A percentile compares a stretch with the other conserved stretches of the same genome.
These are phyloP conservation scores for Xerocomus nothofagi DNA, from an alignment of 1,284 basidiomycete genomes.

Conservation along the genomic window DNA sequence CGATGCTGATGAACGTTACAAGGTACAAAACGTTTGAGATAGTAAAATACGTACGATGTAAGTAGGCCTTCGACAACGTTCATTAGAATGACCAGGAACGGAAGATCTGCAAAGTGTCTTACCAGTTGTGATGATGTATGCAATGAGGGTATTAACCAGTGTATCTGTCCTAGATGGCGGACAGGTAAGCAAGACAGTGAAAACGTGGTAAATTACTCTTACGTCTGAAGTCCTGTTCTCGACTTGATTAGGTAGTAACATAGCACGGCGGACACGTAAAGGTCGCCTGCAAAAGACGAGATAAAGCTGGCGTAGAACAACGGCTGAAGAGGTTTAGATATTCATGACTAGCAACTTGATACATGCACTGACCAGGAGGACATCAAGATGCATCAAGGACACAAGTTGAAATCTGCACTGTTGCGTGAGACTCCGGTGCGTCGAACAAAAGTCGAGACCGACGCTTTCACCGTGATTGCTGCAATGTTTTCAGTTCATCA, in stretches of 20 bases:
- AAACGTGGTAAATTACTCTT: background rate
- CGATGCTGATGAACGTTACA: conserved; percentile 36
- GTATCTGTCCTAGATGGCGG: conserved; percentile 42
- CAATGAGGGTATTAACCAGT: conserved; percentile 43
- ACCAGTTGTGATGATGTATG: conserved; percentile 50
- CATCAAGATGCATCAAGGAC: conserved; percentile 36
- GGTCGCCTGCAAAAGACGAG: conserved; percentile 41
- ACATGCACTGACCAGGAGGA: conserved; percentile 36
- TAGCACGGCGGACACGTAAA: conserved; percentile 44
- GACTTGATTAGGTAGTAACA: conserved; percentile 42
- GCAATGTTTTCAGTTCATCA: conserved; percentile 1
- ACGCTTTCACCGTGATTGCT: conserved; percentile 50
- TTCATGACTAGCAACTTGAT: background rate
- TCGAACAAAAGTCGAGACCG: conserved; percentile 17
- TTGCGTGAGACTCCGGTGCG: background rate
- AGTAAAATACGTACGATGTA: conserved; percentile 41
- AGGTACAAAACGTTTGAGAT: background rate
- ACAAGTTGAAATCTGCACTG: conserved; percentile 36
- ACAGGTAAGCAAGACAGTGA: background rate
- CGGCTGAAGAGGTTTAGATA: conserved; percentile 28
- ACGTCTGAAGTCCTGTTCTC: conserved; percentile 45
- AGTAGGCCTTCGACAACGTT: conserved; percentile 32
- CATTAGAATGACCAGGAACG: background rate
- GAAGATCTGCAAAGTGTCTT: conserved; percentile 10
- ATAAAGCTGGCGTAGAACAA: conserved; percentile 46